Percentiles rank a stretch among this genome's conserved stretches.
Conservation (phyloP, 1,284 basidiomycete species). For the Schizopora paradoxa region DNA sequence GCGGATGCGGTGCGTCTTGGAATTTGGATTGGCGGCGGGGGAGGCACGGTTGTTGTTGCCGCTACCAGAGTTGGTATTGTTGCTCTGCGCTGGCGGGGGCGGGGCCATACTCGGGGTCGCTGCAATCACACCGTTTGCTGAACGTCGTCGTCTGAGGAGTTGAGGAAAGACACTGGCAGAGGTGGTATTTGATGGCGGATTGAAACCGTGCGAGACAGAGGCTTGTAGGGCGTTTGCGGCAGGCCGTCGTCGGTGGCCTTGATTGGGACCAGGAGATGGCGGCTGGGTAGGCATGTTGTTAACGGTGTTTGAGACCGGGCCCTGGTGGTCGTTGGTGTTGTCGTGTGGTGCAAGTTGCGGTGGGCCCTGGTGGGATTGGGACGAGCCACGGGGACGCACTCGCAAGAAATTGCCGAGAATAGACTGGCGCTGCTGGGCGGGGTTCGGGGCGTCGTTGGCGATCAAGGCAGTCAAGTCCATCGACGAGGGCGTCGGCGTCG, state of each 20-base stretch:
- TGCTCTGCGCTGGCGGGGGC: neutral
- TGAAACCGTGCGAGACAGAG: slow-evolving; percentile 9
- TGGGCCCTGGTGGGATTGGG: slow-evolving; percentile 30
- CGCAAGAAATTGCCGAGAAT: slow-evolving; percentile 37
- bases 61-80: too few species aligned
- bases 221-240: neutral
- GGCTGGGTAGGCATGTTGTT: slow-evolving; percentile 9
- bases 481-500: neutral
- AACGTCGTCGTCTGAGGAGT: slow-evolving; percentile 20
- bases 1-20: slow-evolving; percentile 34
- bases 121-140: slow-evolving; percentile 17
- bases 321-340: neutral
- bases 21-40: neutral
- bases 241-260: slow-evolving; percentile 15
- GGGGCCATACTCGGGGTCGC: neutral
- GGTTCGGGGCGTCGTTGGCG: slow-evolving; percentile 11
- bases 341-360: slow-evolving; percentile 9
- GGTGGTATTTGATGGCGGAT: slow-evolving; percentile 1
- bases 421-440: slow-evolving; percentile 30
- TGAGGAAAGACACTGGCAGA: slow-evolving; percentile 12
- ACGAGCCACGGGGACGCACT: slow-evolving; percentile 34
- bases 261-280: slow-evolving; percentile 4
- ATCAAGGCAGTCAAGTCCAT: slow-evolving; percentile 13
- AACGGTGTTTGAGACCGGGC: neutral
- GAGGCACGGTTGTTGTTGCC: slow-evolving; percentile 3